phyloP scores from a whole-genome alignment of 257 asterid species.

The Osmanthus fragrans region DNA sequence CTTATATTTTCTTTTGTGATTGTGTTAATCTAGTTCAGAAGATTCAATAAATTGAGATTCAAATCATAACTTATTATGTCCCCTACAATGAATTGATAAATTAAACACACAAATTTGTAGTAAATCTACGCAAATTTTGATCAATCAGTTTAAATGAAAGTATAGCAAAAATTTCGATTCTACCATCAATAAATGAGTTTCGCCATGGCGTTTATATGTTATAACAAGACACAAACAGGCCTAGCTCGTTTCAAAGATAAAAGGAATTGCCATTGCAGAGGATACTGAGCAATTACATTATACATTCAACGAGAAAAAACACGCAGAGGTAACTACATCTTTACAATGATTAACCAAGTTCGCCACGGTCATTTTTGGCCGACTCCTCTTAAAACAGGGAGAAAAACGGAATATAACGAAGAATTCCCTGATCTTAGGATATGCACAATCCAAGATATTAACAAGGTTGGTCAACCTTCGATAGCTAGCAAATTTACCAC shows the following conservation, averaged over 20 bases:
- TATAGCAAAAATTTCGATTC: neutral
- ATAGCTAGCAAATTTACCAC: conserved; percentile 36
- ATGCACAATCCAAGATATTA: neutral
- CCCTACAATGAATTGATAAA: no score
- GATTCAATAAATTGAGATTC: neutral
- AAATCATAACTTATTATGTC: neutral
- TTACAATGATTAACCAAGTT: neutral
- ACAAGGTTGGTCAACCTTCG: neutral
- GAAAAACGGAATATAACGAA: neutral
- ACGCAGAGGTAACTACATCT: neutral
- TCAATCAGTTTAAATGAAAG: neutral
- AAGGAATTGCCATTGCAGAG: neutral
- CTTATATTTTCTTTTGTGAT: no score
- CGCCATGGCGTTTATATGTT: neutral
- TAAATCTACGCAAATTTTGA: neutral
- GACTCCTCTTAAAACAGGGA: neutral
- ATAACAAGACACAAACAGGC: neutral
- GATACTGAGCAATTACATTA: neutral
- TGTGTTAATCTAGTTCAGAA: no score
- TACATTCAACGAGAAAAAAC: neutral
- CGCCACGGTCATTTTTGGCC: neutral
- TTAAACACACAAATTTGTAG: neutral
- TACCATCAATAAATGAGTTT: neutral
- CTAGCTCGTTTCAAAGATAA: neutral
- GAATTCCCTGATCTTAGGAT: neutral